These are phyloP conservation scores for Symbiodinium pilosum DNA, from an alignment of 73 alveolate genomes.

Conservation along the genomic window DNA sequence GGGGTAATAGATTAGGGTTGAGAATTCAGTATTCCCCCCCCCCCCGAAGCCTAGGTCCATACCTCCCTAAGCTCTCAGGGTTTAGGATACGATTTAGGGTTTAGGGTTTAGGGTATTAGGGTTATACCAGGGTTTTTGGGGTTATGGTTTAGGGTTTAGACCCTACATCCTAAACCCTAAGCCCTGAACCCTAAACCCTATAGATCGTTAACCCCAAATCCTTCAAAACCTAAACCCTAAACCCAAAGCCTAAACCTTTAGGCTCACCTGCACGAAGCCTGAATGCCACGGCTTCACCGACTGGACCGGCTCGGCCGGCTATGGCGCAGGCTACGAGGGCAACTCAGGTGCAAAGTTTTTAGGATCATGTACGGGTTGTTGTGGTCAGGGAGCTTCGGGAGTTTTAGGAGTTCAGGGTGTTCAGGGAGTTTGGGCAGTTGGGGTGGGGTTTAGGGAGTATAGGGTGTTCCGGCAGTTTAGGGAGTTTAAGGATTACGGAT, in stretches of 20 bases:
- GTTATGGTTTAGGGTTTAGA: too few species aligned
- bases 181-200: not conserved
- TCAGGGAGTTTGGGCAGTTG: too few species aligned
- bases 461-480: not conserved
- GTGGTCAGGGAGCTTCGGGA: too few species aligned
- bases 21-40: too few species aligned
- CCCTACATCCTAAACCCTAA: not conserved
- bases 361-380: too few species aligned
- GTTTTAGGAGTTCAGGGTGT: too few species aligned
- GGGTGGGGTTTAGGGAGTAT: not conserved
- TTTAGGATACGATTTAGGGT: not conserved
- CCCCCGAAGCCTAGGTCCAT: too few species aligned
- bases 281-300: slow-evolving; percentile 20
- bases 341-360: too few species aligned
- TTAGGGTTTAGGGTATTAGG: not conserved
- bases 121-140: not conserved
- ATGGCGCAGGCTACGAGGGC: not conserved
- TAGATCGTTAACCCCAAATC: not conserved
- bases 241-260: not conserved
- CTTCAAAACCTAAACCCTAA: not conserved
- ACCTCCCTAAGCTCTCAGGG: not conserved
- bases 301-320: not conserved
- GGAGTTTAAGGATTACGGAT: not conserved
- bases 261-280: slow-evolving; percentile 1
- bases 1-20: too few species aligned